Percentiles rank a stretch among this genome's conserved stretches.
Evolutionary conservation across 306 rosid genomes (phyloP).

Genomic region (Luffa acutangula): DNA sequence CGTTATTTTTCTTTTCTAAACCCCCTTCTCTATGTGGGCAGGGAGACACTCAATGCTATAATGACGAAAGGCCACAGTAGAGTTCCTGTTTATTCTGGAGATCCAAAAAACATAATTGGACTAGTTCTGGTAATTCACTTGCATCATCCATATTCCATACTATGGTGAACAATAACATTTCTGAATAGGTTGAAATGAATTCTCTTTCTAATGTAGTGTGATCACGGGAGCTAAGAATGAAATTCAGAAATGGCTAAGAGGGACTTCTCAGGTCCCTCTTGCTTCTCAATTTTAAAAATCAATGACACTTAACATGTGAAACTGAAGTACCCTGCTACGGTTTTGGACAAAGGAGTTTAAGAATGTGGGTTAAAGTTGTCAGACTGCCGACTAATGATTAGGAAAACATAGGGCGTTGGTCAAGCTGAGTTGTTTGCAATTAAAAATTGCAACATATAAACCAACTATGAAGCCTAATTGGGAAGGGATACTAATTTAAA

Average conservation of each 20-base stretch:
- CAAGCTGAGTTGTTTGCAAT: background rate
- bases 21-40: conserved; percentile 15
- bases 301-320: background rate
- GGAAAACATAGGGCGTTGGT: background rate
- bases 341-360: background rate
- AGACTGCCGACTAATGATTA: background rate
- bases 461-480: background rate
- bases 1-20: conserved; percentile 18
- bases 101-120: conserved; percentile 68
- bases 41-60: conserved; percentile 77
- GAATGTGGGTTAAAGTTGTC: background rate
- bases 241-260: background rate
- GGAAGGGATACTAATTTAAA: background rate
- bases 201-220: background rate
- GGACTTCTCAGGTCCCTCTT: background rate
- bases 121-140: conserved; percentile 68
- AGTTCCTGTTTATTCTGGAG: conserved; percentile 82
- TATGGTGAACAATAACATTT: background rate
- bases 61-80: conserved; percentile 94
- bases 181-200: background rate
- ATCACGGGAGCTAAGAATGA: background rate
- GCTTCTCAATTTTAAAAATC: background rate
- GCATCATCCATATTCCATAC: background rate
- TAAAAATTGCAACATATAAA: background rate
- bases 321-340: background rate